Evolutionary conservation across 345 rosid genomes (phyloP).

Genomic region (Eutrema japonicum): DNA sequence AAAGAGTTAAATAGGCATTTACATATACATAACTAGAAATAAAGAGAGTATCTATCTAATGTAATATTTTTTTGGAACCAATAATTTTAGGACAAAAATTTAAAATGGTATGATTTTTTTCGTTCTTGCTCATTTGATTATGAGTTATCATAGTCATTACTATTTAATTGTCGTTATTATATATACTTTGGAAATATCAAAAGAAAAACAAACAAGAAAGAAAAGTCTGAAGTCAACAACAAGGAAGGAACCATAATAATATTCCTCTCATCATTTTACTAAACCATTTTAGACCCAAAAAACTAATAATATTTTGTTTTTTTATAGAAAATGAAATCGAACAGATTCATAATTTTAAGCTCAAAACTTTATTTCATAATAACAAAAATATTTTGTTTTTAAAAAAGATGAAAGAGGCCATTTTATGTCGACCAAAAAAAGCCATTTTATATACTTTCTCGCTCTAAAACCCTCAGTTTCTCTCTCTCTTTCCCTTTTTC

Average conservation of each 20-base stretch:
- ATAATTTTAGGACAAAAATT: neutral
- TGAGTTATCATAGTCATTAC: constrained; percentile 9
- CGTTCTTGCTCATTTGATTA: neutral
- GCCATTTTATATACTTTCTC: constrained; percentile 36
- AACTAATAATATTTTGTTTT: neutral
- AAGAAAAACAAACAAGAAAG: constrained; percentile 35
- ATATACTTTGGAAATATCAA: constrained; percentile 38
- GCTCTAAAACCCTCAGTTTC: constrained; percentile 41
- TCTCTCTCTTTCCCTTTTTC: constrained; percentile 41
- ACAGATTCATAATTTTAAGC: neutral
- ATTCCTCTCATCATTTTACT: constrained; percentile 31
- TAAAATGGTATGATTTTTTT: neutral
- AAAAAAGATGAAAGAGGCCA: constrained; percentile 15
- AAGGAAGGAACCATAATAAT: constrained; percentile 41
- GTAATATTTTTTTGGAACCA: neutral
- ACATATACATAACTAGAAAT: neutral
- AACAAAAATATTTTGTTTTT: too few relatives aligned
- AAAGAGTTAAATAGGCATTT: too few relatives aligned
- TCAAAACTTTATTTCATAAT: neutral
- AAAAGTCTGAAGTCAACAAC: constrained; percentile 60
- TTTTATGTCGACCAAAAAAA: constrained; percentile 20
- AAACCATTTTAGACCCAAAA: constrained; percentile 28
- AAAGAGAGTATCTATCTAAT: neutral
- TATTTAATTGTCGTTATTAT: constrained; percentile 32
- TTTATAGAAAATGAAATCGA: neutral